Evolutionary conservation across 495 filamentous ascomycete species (phyloP).

Genomic region (Hypoxylon intermedium): DNA sequence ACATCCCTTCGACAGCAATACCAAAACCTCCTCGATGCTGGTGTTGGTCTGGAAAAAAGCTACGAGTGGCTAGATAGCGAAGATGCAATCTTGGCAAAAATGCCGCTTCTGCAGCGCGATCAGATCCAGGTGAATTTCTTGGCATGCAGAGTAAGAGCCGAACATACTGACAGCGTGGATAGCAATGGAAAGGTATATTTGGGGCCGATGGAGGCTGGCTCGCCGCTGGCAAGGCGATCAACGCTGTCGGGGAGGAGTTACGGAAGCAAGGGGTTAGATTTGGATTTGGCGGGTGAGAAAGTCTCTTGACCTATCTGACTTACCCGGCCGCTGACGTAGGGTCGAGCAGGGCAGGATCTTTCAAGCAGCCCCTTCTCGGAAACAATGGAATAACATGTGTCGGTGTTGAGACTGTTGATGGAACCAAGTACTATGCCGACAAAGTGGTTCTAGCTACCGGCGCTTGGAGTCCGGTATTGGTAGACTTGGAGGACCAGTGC

Average conservation of each 20-base stretch:
- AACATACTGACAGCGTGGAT: slow-evolving; percentile 1
- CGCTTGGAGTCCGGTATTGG: slow-evolving; percentile 46
- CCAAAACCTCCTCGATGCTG: slow-evolving; percentile 29
- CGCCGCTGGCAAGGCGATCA: slow-evolving; percentile 34
- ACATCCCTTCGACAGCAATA: slow-evolving; percentile 25
- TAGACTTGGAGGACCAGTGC: slow-evolving; percentile 46
- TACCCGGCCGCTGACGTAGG: background rate
- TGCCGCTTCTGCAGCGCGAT: slow-evolving; percentile 29
- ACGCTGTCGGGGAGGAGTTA: slow-evolving; percentile 34
- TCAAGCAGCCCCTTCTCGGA: slow-evolving; percentile 26
- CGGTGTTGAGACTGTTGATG: slow-evolving; percentile 45
- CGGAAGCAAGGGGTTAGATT: slow-evolving; percentile 31
- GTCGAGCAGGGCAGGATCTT: slow-evolving; percentile 25
- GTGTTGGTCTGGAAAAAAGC: slow-evolving; percentile 25
- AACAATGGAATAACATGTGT: slow-evolving; percentile 34
- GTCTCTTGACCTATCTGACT: background rate
- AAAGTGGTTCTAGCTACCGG: slow-evolving; percentile 46
- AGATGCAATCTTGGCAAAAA: slow-evolving; percentile 35
- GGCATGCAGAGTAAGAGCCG: background rate
- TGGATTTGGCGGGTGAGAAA: slow-evolving; percentile 31
- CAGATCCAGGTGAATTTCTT: slow-evolving; percentile 27
- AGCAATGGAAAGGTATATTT: slow-evolving; percentile 42
- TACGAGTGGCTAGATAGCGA: slow-evolving; percentile 39
- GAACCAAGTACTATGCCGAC: slow-evolving; percentile 43
- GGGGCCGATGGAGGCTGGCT: slow-evolving; percentile 38